phyloP scores from a whole-genome alignment of 345 rosid genomes.

The Cardamine chenopodiifolia region DNA sequence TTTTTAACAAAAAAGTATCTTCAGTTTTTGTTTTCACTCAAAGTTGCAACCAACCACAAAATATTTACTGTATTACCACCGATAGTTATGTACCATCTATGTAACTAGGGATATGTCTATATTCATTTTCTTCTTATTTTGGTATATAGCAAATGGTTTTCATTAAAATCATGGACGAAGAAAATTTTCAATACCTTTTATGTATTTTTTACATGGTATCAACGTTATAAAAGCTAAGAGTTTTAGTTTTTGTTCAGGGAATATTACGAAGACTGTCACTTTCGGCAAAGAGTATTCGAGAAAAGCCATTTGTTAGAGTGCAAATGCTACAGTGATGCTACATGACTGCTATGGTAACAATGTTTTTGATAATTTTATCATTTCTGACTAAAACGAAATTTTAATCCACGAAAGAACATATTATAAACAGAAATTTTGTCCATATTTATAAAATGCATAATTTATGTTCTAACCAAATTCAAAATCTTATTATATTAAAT shows the following conservation, averaged over 20 bases:
- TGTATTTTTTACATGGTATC: not conserved
- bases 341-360: too few species aligned
- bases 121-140: not conserved
- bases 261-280: too few species aligned
- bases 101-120: conserved; percentile 18
- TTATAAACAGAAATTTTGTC: too few species aligned
- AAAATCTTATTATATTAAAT: too few species aligned
- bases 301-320: too few species aligned
- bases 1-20: not conserved
- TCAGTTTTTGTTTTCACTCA: not conserved
- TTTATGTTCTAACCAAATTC: too few species aligned
- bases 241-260: not conserved
- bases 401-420: too few species aligned
- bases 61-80: conserved; percentile 17
- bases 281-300: too few species aligned
- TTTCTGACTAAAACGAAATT: too few species aligned
- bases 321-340: too few species aligned
- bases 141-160: not conserved
- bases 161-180: not conserved
- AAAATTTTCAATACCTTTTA: not conserved
- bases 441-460: too few species aligned
- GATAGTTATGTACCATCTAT: conserved; percentile 22
- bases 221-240: not conserved
- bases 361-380: too few species aligned
- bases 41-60: conserved; percentile 11